Percentiles rank a stretch among this genome's conserved stretches.
phyloP scores from a whole-genome alignment of 805 yeast genomes.

The Yamadazyma paraphyllophila region DNA sequence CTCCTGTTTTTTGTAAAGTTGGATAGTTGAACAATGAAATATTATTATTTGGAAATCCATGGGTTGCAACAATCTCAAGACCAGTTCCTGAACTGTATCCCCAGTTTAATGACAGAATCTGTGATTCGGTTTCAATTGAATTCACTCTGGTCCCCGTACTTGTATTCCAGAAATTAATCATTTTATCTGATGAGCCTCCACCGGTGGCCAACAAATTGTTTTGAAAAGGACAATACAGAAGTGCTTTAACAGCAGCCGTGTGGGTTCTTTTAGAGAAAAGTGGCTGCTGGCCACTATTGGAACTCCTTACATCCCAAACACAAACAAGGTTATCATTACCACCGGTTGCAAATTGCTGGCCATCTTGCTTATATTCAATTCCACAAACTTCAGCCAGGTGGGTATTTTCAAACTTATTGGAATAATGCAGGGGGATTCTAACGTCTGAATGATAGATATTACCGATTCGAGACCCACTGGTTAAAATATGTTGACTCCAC shows the following conservation, averaged over 20 bases:
- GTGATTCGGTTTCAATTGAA: slow-evolving; percentile 88
- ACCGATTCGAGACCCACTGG: slow-evolving; percentile 88
- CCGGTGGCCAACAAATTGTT: slow-evolving; percentile 86
- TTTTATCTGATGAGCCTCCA: slow-evolving; percentile 89
- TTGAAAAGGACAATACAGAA: slow-evolving; percentile 93
- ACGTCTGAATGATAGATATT: slow-evolving; percentile 87
- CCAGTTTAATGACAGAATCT: slow-evolving; percentile 93
- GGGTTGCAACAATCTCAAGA: slow-evolving; percentile 85
- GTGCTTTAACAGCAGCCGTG: slow-evolving; percentile 92
- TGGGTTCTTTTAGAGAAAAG: slow-evolving; percentile 75
- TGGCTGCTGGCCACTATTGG: slow-evolving; percentile 41
- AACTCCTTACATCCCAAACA: slow-evolving; percentile 81
- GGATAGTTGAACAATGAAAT: slow-evolving; percentile 85
- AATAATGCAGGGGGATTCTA: slow-evolving; percentile 74
- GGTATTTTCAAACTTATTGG: slow-evolving; percentile 45
- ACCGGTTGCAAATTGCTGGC: slow-evolving; percentile 83
- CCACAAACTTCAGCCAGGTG: slow-evolving; percentile 95
- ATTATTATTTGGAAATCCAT: slow-evolving; percentile 88
- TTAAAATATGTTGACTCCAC: slow-evolving; percentile 79
- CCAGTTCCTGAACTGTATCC: slow-evolving; percentile 73
- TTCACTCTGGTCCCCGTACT: slow-evolving; percentile 84
- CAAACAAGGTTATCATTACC: slow-evolving; percentile 93
- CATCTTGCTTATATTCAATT: slow-evolving; percentile 79
- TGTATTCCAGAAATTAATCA: slow-evolving; percentile 93
- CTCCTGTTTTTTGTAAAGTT: slow-evolving; percentile 81